These are phyloP conservation scores for Lablab purpureus DNA, from an alignment of 306 rosid species.

Conservation along the genomic window DNA sequence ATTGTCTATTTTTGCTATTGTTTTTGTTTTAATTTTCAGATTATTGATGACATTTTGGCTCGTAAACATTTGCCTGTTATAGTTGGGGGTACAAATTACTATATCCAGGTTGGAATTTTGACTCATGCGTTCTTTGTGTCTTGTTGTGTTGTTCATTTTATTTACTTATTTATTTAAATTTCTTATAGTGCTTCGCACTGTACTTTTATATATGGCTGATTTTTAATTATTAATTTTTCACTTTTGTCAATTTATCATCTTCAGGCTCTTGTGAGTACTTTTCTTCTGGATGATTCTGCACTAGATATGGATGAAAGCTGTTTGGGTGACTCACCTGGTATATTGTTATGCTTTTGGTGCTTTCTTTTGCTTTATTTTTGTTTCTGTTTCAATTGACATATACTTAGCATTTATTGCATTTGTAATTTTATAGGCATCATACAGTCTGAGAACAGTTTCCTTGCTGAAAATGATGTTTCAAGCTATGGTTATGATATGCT, in stretches of 20 bases:
- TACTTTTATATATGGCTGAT: neutral
- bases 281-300: conserved; percentile 77
- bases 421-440: conserved; percentile 52
- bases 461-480: conserved; percentile 51
- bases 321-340: conserved; percentile 55
- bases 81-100: conserved; percentile 97
- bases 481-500: conserved; percentile 63
- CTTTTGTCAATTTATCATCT: neutral
- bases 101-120: conserved; percentile 73
- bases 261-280: conserved; percentile 88
- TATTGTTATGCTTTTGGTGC: conserved; percentile 21
- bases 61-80: conserved; percentile 76
- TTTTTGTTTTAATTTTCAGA: conserved; percentile 55
- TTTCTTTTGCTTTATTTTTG: neutral
- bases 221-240: conserved; percentile 1
- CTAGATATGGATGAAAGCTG: conserved; percentile 57
- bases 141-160: neutral
- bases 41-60: conserved; percentile 71
- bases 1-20: neutral
- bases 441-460: conserved; percentile 33
- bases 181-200: neutral
- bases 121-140: neutral
- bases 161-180: neutral
- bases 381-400: neutral
- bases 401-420: conserved; percentile 17